Conservation (phyloP, 1,284 basidiomycete genomes). For the Pascua sp. region DNA sequence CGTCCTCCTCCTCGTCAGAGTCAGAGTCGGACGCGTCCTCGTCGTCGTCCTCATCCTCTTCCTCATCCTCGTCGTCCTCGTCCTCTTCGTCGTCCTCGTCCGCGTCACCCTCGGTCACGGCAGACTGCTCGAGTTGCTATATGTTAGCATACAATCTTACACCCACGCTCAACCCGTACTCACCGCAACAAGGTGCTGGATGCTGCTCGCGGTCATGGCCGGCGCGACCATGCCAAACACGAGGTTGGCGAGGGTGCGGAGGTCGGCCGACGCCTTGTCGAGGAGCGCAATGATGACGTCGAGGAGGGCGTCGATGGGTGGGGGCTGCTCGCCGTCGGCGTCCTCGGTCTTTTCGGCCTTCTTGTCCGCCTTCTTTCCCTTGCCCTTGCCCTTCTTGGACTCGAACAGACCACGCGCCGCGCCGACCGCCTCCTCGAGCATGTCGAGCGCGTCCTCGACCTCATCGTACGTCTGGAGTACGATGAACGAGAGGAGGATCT, state of each 20-base stretch:
- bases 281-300: constrained; percentile 85
- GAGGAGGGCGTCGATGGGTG: constrained; percentile 77
- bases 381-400: constrained; percentile 9
- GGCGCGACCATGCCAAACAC: constrained; percentile 73
- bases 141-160: constrained; percentile 1
- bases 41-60: constrained; percentile 36
- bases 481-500: constrained; percentile 66
- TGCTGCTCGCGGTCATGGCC: constrained; percentile 66
- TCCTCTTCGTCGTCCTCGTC: constrained; percentile 53
- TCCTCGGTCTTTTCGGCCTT: constrained; percentile 41
- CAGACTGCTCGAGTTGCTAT: constrained; percentile 71
- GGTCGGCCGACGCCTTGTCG: constrained; percentile 77
- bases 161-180: constrained; percentile 41
- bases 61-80: constrained; percentile 33
- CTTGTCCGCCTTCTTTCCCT: constrained; percentile 6
- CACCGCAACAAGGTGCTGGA: constrained; percentile 80
- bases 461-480: constrained; percentile 69
- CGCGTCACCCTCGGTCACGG: constrained; percentile 49
- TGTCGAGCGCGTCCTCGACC: constrained; percentile 56
- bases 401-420: constrained; percentile 13
- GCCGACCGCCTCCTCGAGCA: constrained; percentile 54
- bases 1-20: constrained; percentile 44
- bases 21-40: constrained; percentile 57
- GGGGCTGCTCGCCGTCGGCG: constrained; percentile 35
- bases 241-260: constrained; percentile 75